Conservation (phyloP, 2,329 filamentous ascomycete species). For the Nigrospora osmanthi region DNA sequence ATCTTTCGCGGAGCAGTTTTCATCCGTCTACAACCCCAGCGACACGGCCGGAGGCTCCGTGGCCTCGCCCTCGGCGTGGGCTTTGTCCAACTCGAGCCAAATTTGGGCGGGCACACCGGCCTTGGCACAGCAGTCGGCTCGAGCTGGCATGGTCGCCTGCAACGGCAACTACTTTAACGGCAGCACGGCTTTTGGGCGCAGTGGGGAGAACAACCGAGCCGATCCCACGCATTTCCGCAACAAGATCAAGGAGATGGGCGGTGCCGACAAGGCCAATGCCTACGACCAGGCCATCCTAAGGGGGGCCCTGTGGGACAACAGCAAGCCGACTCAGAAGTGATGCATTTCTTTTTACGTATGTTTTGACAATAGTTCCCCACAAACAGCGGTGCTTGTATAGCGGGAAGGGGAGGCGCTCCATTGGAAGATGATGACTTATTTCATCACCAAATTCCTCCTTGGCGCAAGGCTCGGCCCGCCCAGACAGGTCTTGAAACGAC, state of each 20-base stretch:
- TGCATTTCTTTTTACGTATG: background rate
- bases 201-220: conserved; percentile 13
- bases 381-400: background rate
- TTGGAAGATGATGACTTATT: too few relatives aligned
- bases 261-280: conserved; percentile 9
- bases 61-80: background rate
- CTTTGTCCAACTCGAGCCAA: conserved; percentile 18
- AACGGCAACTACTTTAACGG: conserved; percentile 19
- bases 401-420: too few relatives aligned
- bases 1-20: background rate
- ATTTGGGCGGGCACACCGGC: conserved; percentile 39
- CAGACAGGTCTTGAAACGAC: too few relatives aligned
- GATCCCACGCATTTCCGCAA: conserved; percentile 19
- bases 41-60: background rate
- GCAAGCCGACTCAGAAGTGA: conserved; percentile 3
- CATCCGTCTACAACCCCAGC: background rate
- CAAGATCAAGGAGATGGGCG: conserved; percentile 12
- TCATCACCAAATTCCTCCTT: too few relatives aligned
- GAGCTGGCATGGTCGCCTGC: conserved; percentile 11
- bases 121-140: conserved; percentile 2
- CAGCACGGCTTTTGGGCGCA: conserved; percentile 15
- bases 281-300: conserved; percentile 17
- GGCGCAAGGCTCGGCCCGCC: too few relatives aligned
- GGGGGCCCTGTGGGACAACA: conserved; percentile 12
- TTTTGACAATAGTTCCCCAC: background rate